These are phyloP conservation scores for Fusarium cicatricum DNA, from an alignment of 2,329 filamentous ascomycete genomes.

Conservation along the genomic window DNA sequence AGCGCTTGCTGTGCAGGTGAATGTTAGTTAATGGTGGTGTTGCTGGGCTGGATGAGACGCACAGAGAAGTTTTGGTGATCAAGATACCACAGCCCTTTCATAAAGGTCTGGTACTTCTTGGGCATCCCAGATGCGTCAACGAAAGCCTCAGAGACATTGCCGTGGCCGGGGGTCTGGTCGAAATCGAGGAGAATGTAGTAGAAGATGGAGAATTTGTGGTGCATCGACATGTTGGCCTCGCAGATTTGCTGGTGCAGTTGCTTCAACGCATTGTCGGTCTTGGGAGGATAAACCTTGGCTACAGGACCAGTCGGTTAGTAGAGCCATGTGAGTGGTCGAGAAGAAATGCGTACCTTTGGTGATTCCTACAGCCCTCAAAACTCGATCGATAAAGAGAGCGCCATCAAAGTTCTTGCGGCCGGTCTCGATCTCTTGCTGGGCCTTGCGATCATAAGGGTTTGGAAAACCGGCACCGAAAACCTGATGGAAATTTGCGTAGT, in stretches of 20 bases:
- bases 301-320: slow-evolving; percentile 36
- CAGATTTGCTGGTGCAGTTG: slow-evolving; percentile 76
- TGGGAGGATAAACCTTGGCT: slow-evolving; percentile 77
- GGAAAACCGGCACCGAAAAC: slow-evolving; percentile 70
- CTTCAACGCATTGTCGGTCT: slow-evolving; percentile 71
- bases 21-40: not conserved
- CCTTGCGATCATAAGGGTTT: slow-evolving; percentile 68
- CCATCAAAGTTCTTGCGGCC: slow-evolving; percentile 74
- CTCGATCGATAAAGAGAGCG: slow-evolving; percentile 80
- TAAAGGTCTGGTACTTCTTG: slow-evolving; percentile 79
- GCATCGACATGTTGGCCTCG: slow-evolving; percentile 68
- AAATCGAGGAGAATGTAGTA: slow-evolving; percentile 86
- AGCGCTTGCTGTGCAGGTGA: slow-evolving; percentile 64
- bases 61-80: slow-evolving; percentile 76
- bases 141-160: slow-evolving; percentile 64
- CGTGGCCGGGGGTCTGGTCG: slow-evolving; percentile 60
- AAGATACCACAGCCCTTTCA: slow-evolving; percentile 83
- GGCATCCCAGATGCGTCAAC: slow-evolving; percentile 72
- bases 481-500: slow-evolving; percentile 72
- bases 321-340: rapidly evolving
- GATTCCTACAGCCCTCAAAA: slow-evolving; percentile 75
- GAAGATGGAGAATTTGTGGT: slow-evolving; percentile 83
- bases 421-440: slow-evolving; percentile 69
- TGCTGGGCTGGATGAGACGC: not conserved
- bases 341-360: slow-evolving; percentile 63